Evolutionary conservation across 2,329 filamentous ascomycete genomes (phyloP).

Genomic region (Fusarium sp.): DNA sequence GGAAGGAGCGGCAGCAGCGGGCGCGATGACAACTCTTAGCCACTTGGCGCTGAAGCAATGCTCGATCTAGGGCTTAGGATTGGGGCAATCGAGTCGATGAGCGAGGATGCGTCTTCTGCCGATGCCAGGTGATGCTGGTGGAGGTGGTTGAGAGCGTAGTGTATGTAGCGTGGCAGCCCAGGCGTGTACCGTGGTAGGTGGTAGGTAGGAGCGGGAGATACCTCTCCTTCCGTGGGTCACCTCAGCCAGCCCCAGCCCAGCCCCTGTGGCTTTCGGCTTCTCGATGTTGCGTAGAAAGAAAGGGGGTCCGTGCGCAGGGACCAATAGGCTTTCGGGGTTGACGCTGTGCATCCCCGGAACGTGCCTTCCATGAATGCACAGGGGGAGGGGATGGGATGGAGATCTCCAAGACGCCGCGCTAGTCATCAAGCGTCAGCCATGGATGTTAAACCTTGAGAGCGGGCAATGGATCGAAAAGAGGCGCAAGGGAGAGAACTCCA

Average conservation of each 20-base stretch:
- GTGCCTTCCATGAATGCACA: background rate
- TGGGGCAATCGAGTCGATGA: background rate
- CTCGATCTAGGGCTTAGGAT: background rate
- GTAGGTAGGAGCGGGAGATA: background rate
- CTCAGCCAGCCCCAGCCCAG: background rate
- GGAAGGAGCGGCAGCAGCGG: background rate
- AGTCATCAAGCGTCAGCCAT: background rate
- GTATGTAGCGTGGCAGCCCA: background rate
- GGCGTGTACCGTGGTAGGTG: background rate
- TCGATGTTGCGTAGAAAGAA: slow-evolving; percentile 10
- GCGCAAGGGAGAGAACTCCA: background rate
- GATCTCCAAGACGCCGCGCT: background rate
- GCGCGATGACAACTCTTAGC: background rate
- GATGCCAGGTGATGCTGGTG: background rate
- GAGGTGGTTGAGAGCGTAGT: background rate
- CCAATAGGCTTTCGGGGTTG: slow-evolving; percentile 7
- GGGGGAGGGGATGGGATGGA: background rate
- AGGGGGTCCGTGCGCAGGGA: slow-evolving; percentile 20
- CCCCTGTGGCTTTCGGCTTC: slow-evolving; percentile 11
- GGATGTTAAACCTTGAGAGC: background rate
- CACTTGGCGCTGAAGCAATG: slow-evolving; percentile 11
- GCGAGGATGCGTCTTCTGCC: background rate
- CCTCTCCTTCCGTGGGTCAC: background rate
- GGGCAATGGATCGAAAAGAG: background rate
- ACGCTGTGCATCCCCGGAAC: slow-evolving; percentile 15